Evolutionary conservation across 2,329 filamentous ascomycete species (phyloP).

Genomic region (Exophiala alcalophila): DNA sequence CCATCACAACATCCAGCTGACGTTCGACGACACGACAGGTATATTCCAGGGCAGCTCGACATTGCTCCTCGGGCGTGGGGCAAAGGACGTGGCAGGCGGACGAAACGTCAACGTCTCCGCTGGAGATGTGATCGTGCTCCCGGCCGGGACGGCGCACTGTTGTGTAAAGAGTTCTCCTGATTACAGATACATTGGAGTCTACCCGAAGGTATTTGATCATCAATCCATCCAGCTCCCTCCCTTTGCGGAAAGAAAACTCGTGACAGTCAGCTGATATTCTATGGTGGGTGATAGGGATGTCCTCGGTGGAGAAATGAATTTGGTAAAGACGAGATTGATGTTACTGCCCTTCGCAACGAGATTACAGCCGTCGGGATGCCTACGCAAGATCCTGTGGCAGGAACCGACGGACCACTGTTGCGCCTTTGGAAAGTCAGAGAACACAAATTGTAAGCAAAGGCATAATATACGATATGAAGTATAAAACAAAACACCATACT

Average conservation of each 20-base stretch:
- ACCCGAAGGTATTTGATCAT: slow-evolving; percentile 38
- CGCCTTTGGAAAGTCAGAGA: slow-evolving; percentile 24
- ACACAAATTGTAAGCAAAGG: too few species aligned
- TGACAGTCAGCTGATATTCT: too few species aligned
- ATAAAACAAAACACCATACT: too few species aligned
- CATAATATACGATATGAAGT: too few species aligned
- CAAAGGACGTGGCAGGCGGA: slow-evolving; percentile 24
- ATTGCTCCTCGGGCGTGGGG: slow-evolving; percentile 32
- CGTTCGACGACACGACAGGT: slow-evolving; percentile 10
- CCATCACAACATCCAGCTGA: too few species aligned
- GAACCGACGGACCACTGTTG: slow-evolving; percentile 23
- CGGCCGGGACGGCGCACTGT: slow-evolving; percentile 37
- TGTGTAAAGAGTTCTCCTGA: slow-evolving; percentile 31
- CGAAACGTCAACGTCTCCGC: slow-evolving; percentile 26
- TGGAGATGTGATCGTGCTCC: slow-evolving; percentile 38
- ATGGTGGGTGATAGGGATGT: slow-evolving; percentile 22
- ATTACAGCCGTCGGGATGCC: slow-evolving; percentile 26
- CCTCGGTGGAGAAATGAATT: slow-evolving; percentile 29
- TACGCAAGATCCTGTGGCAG: slow-evolving; percentile 27
- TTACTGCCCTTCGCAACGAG: slow-evolving; percentile 15
- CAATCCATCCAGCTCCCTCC: too few species aligned
- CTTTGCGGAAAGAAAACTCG: too few species aligned
- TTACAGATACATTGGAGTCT: slow-evolving; percentile 38
- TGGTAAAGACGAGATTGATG: slow-evolving; percentile 25
- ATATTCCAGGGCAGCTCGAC: slow-evolving; percentile 14